Evolutionary conservation across 1,284 basidiomycete species (phyloP).

Genomic region (Cryptococcus hybrid): DNA sequence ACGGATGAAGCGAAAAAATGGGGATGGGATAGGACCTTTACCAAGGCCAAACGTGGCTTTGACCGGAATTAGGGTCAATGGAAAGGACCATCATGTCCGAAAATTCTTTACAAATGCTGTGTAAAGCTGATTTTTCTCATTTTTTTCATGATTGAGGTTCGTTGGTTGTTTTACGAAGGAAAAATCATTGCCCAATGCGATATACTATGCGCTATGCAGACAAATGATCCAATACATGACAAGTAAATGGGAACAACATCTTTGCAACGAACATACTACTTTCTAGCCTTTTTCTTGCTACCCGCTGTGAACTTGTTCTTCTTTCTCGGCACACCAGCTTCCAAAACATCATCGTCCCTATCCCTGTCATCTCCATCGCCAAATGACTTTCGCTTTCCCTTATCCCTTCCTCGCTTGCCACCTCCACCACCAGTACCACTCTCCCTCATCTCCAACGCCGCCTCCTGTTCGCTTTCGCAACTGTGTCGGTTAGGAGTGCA

Average conservation of each 20-base stretch:
- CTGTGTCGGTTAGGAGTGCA: conserved; percentile 81
- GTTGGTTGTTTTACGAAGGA: no score
- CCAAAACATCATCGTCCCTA: conserved; percentile 75
- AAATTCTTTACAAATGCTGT: no score
- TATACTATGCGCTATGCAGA: no score
- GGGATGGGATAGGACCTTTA: neutral
- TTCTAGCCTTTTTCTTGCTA: conserved; percentile 5
- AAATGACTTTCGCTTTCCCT: conserved; percentile 59
- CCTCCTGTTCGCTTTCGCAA: conserved; percentile 85
- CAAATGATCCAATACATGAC: no score
- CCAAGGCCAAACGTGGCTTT: no score
- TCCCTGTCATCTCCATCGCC: conserved; percentile 66
- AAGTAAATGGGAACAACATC: no score
- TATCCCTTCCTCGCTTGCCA: conserved; percentile 59
- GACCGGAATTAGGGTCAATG: no score
- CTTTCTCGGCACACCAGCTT: conserved; percentile 48
- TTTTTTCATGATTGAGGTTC: no score
- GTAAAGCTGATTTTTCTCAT: no score
- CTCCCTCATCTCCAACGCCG: conserved; percentile 66
- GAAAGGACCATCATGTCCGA: no score
- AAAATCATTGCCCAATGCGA: no score
- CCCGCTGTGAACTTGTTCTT: conserved; percentile 35
- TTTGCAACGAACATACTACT: neutral
- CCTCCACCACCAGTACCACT: conserved; percentile 45
- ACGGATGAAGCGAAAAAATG: neutral